phyloP scores from a whole-genome alignment of 805 yeast species.

The Citeromyces nyonsensis region DNA sequence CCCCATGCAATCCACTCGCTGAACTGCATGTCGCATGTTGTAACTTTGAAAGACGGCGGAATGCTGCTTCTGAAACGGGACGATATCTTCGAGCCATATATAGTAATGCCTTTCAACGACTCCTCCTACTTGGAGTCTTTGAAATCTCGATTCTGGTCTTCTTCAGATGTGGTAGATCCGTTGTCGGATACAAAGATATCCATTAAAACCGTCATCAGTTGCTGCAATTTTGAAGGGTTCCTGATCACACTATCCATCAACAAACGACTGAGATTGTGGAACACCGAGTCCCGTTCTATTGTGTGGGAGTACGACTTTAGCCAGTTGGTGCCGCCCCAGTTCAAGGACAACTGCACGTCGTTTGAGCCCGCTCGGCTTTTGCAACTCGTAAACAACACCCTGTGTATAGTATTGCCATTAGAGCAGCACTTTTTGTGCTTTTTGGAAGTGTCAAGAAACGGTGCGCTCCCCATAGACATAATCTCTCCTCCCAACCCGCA shows the following conservation, averaged over 20 bases:
- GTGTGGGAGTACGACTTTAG: constrained; percentile 9
- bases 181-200: constrained; percentile 2
- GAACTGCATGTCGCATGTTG: constrained; percentile 27
- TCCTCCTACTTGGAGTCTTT: constrained; percentile 22
- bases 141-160: constrained; percentile 6
- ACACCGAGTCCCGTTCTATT: constrained; percentile 18
- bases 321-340: constrained; percentile 7
- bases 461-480: too few species aligned
- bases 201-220: constrained; percentile 5
- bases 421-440: constrained; percentile 3
- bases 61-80: constrained; percentile 34
- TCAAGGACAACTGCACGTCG: neutral
- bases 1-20: constrained; percentile 40
- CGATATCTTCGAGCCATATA: constrained; percentile 5
- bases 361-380: neutral
- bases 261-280: constrained; percentile 46
- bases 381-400: neutral
- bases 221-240: constrained; percentile 7
- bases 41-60: constrained; percentile 68
- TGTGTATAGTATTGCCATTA: constrained; percentile 3
- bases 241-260: constrained; percentile 37
- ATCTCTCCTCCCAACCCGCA: too few species aligned
- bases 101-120: constrained; percentile 31
- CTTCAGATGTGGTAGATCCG: constrained; percentile 5
- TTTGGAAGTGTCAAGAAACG: too few species aligned